phyloP scores from a whole-genome alignment of 2,329 filamentous ascomycete genomes.

The Aspergillus caelatus region DNA sequence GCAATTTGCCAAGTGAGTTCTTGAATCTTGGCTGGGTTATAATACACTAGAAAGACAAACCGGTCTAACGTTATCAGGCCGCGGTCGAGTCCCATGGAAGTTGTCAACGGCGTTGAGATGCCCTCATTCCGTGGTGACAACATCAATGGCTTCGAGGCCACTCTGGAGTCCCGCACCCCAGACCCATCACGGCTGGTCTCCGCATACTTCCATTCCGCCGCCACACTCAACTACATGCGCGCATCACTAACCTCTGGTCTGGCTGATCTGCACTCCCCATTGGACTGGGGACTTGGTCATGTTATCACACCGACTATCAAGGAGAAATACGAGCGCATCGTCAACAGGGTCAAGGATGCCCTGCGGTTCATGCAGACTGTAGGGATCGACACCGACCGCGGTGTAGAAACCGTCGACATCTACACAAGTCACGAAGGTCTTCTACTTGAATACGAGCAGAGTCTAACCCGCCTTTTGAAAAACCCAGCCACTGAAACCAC shows the following conservation, averaged over 20 bases:
- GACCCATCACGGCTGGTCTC: slow-evolving; percentile 83
- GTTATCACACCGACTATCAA: slow-evolving; percentile 82
- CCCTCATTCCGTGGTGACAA: slow-evolving; percentile 95
- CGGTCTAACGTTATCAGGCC: slow-evolving; percentile 51
- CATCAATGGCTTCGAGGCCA: slow-evolving; percentile 75
- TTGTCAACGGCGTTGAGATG: slow-evolving; percentile 75
- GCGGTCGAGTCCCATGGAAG: slow-evolving; percentile 83
- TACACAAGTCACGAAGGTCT: slow-evolving; percentile 96
- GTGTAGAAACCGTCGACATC: slow-evolving; percentile 88
- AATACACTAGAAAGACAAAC: not conserved
- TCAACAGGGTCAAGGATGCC: slow-evolving; percentile 84
- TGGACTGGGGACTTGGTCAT: slow-evolving; percentile 94
- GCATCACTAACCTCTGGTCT: slow-evolving; percentile 83
- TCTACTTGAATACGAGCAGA: slow-evolving; percentile 90
- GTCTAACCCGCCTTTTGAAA: slow-evolving; percentile 75
- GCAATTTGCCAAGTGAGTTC: slow-evolving; percentile 79
- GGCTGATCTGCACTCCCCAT: slow-evolving; percentile 87
- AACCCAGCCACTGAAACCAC: slow-evolving; percentile 51
- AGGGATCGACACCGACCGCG: slow-evolving; percentile 80
- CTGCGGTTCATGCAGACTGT: slow-evolving; percentile 93
- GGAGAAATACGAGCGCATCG: slow-evolving; percentile 81
- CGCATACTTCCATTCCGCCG: slow-evolving; percentile 94
- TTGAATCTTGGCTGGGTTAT: not conserved
- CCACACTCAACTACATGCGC: slow-evolving; percentile 91
- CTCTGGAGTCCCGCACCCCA: slow-evolving; percentile 71